A percentile compares a stretch with the other conserved stretches of the same genome.
These are phyloP conservation scores for Gracilaria vermiculophylla DNA, from an alignment of 23 red algal species.

Conservation along the genomic window DNA sequence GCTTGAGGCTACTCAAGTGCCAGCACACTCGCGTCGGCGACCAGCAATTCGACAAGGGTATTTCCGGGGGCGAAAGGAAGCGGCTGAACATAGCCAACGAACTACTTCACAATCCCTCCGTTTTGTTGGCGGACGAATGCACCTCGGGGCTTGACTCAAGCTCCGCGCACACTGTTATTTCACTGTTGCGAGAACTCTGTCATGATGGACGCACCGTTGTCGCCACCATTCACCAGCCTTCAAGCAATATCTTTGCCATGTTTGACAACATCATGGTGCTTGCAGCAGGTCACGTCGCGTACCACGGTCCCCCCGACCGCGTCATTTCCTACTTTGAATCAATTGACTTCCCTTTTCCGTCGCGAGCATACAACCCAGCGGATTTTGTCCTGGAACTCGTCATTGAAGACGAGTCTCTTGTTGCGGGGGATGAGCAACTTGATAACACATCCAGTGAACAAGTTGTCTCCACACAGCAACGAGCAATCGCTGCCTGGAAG, in stretches of 20 bases:
- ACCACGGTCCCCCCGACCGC: conserved; percentile 73
- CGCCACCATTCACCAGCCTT: conserved; percentile 93
- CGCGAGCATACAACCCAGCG: conserved; percentile 79
- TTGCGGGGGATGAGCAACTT: background rate
- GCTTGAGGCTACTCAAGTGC: conserved; percentile 63
- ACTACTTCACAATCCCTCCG: conserved; percentile 81
- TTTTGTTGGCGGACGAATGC: conserved; percentile 86
- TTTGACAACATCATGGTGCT: conserved; percentile 92
- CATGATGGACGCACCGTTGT: conserved; percentile 76
- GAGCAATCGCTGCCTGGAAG: background rate
- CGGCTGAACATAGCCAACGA: conserved; percentile 94
- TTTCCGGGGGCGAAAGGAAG: conserved; percentile 91
- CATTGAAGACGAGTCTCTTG: conserved; percentile 31
- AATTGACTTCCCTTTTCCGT: conserved; percentile 74
- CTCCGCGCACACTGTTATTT: conserved; percentile 86
- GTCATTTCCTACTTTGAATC: conserved; percentile 70
- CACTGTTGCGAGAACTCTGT: conserved; percentile 68
- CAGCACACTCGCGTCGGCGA: conserved; percentile 83
- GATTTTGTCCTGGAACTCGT: conserved; percentile 86
- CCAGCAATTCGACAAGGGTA: conserved; percentile 79
- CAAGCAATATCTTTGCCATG: conserved; percentile 76
- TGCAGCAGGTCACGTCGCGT: conserved; percentile 60
- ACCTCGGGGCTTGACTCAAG: conserved; percentile 82
- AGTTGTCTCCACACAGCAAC: background rate
- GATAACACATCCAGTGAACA: background rate